A percentile compares a stretch with the other conserved stretches of the same genome.
Conservation (phyloP, 73 alveolate genomes). For the Paramecium tetraurelia region DNA sequence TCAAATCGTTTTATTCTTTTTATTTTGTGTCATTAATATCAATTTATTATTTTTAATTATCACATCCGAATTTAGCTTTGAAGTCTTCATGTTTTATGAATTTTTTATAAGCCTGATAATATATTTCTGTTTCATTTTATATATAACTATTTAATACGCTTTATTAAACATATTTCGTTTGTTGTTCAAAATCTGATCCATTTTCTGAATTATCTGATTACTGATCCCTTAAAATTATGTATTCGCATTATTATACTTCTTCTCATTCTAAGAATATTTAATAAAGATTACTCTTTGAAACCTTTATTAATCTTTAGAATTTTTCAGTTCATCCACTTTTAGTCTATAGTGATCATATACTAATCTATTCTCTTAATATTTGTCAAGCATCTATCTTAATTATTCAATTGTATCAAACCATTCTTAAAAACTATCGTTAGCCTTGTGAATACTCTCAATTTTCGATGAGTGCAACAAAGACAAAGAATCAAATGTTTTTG, state of each 20-base stretch:
- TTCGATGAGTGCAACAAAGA: not conserved
- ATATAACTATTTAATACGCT: not conserved
- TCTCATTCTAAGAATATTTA: not conserved
- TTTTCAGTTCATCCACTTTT: not conserved
- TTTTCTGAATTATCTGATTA: not conserved
- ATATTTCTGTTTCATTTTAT: not conserved
- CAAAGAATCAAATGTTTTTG: not conserved
- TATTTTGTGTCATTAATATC: not conserved
- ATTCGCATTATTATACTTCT: not conserved
- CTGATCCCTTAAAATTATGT: not conserved
- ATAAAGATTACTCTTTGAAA: not conserved
- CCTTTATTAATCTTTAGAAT: not conserved
- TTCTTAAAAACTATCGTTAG: not conserved
- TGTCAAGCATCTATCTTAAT: not conserved
- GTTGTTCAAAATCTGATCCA: not conserved
- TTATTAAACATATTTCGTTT: not conserved
- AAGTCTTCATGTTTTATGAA: not conserved
- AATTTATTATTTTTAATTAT: not conserved
- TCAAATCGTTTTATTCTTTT: not conserved
- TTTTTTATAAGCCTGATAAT: not conserved
- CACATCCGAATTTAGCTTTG: not conserved
- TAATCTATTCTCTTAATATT: conserved; percentile 28
- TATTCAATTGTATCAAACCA: conserved; percentile 37
- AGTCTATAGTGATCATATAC: conserved; percentile 34
- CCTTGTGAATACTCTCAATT: not conserved